phyloP scores from a whole-genome alignment of 176 grass and related monocot species.

The Ananas comosus region DNA sequence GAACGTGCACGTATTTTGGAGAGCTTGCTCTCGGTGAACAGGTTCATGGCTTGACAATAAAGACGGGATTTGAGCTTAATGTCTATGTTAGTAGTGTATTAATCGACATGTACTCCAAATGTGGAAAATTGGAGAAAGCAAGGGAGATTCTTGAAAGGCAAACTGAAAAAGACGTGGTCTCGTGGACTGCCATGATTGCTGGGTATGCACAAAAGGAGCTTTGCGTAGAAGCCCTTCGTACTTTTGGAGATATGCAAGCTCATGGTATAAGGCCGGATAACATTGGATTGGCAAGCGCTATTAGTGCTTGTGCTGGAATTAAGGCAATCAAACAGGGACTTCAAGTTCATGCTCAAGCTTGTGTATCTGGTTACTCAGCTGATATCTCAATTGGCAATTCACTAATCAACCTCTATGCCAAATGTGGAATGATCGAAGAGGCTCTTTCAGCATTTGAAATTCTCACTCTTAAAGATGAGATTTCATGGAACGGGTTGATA shows the following conservation, averaged over 20 bases:
- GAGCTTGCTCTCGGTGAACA: constrained; percentile 53
- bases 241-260: constrained; percentile 59
- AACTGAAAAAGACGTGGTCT: constrained; percentile 58
- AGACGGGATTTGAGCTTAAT: constrained; percentile 36
- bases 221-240: constrained; percentile 43
- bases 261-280: constrained; percentile 58
- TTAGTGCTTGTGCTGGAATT: constrained; percentile 63
- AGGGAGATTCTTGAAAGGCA: constrained; percentile 38
- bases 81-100: constrained; percentile 66
- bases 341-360: constrained; percentile 31
- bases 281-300: constrained; percentile 58
- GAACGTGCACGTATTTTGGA: constrained; percentile 38
- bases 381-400: constrained; percentile 59
- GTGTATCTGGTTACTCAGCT: constrained; percentile 45
- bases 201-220: constrained; percentile 56
- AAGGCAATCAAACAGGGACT: constrained; percentile 46
- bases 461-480: constrained; percentile 44
- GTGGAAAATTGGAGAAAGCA: constrained; percentile 35
- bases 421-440: constrained; percentile 48
- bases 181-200: constrained; percentile 70
- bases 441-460: constrained; percentile 43
- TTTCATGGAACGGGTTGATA: constrained; percentile 68
- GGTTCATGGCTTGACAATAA: constrained; percentile 41
- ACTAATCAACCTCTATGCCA: constrained; percentile 55
- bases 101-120: constrained; percentile 68